These are phyloP conservation scores for Pseudocercospora pini-densiflorae DNA, from an alignment of 2,329 filamentous ascomycete genomes.

Conservation along the genomic window DNA sequence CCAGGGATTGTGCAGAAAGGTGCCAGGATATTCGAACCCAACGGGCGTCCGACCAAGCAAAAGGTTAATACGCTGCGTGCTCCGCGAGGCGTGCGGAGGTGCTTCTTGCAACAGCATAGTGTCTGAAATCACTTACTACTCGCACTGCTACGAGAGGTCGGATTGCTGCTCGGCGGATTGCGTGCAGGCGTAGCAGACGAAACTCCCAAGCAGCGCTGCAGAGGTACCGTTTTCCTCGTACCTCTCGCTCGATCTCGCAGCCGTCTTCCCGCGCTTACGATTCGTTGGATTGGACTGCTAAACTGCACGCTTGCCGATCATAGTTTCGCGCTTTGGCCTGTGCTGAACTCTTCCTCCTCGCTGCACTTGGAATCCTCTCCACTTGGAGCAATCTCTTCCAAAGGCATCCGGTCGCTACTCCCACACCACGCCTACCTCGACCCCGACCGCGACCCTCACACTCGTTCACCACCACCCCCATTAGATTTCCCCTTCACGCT, in stretches of 20 bases:
- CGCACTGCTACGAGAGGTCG: no score
- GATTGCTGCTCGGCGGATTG: no score
- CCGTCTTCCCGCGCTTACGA: neutral
- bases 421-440: conserved; percentile 10
- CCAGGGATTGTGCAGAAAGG: conserved; percentile 2
- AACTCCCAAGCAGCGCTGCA: no score
- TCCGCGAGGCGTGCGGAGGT: no score
- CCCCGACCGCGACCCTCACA: conserved; percentile 11
- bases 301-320: neutral
- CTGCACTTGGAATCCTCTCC: neutral
- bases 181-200: no score
- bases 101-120: neutral
- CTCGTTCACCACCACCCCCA: conserved; percentile 6
- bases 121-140: no score
- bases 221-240: no score
- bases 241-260: no score
- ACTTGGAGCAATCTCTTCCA: neutral
- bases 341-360: neutral
- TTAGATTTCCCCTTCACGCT: conserved; percentile 2
- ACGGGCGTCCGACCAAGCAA: neutral
- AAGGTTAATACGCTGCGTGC: neutral
- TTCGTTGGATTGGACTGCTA: no score
- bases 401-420: neutral
- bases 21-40: neutral
- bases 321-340: neutral